A percentile compares a stretch with the other conserved stretches of the same genome.
Evolutionary conservation across 1,284 basidiomycete genomes (phyloP).

Genomic region (Leccinum colubrinum): DNA sequence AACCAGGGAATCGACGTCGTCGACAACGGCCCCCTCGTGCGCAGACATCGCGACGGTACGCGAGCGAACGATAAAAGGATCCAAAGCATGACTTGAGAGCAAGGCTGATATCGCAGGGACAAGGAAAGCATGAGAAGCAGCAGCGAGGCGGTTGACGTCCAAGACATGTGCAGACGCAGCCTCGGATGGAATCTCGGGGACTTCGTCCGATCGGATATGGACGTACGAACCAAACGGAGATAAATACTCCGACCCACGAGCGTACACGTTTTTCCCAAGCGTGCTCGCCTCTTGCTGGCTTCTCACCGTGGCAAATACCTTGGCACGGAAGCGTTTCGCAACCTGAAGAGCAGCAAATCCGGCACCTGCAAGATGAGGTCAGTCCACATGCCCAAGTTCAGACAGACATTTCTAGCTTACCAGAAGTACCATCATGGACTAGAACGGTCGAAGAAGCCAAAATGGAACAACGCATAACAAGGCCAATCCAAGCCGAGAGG

Average conservation of each 20-base stretch:
- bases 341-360: conserved; percentile 23
- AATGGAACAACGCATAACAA: conserved; percentile 20
- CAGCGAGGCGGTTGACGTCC: conserved; percentile 17
- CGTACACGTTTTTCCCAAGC: conserved; percentile 20
- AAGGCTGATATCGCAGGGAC: conserved; percentile 12
- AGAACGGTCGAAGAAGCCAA: conserved; percentile 23
- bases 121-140: conserved; percentile 16
- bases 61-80: conserved; percentile 13
- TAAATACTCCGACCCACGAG: conserved; percentile 19
- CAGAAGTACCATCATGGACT: conserved; percentile 28
- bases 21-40: neutral
- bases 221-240: conserved; percentile 28
- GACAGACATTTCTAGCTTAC: conserved; percentile 6
- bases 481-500: conserved; percentile 29
- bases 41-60: conserved; percentile 13
- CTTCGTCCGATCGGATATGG: conserved; percentile 20
- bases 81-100: conserved; percentile 15
- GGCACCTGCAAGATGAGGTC: conserved; percentile 12
- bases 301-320: conserved; percentile 21
- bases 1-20: conserved; percentile 10
- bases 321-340: conserved; percentile 18
- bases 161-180: conserved; percentile 17
- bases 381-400: conserved; percentile 1
- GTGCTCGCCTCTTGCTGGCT: conserved; percentile 9
- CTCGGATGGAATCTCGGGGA: conserved; percentile 17